Conservation (phyloP, 2,329 filamentous ascomycete species). For the Fusarium nygamai region DNA sequence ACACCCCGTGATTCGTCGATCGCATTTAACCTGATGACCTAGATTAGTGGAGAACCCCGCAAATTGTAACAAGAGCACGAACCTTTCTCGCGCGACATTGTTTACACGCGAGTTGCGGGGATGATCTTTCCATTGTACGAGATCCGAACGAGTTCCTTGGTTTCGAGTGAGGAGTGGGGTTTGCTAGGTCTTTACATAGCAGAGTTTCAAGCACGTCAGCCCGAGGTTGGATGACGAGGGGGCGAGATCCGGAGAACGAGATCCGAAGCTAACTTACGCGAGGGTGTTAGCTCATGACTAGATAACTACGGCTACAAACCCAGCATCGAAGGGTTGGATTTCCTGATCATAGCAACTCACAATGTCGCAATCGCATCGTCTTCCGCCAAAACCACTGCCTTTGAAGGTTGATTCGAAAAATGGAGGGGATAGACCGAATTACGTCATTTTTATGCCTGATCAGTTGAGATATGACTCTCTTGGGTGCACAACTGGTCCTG, state of each 20-base stretch:
- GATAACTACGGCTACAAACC: not conserved
- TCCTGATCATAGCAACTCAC: not conserved
- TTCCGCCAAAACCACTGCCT: constrained; percentile 37
- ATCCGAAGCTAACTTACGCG: constrained; percentile 15
- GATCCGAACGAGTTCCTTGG: constrained; percentile 21
- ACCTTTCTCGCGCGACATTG: constrained; percentile 43
- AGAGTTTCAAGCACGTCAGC: constrained; percentile 23
- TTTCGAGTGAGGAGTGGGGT: not conserved
- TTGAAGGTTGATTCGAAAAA: constrained; percentile 39
- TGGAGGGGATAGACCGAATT: constrained; percentile 47
- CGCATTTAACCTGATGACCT: constrained; percentile 39
- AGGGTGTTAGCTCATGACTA: not conserved
- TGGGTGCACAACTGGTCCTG: constrained; percentile 46
- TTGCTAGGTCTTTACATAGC: not conserved
- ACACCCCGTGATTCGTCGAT: constrained; percentile 30
- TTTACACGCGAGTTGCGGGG: constrained; percentile 25
- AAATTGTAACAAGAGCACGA: not conserved
- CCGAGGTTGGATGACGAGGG: not conserved
- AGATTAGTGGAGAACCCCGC: constrained; percentile 10
- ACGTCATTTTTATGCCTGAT: constrained; percentile 59
- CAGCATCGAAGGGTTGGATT: not conserved
- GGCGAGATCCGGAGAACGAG: constrained; percentile 31
- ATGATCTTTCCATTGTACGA: constrained; percentile 11
- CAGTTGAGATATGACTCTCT: constrained; percentile 58
- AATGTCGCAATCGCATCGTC: constrained; percentile 13